phyloP scores from a whole-genome alignment of 2,329 filamentous ascomycete genomes.

The Aspergillus sp. region DNA sequence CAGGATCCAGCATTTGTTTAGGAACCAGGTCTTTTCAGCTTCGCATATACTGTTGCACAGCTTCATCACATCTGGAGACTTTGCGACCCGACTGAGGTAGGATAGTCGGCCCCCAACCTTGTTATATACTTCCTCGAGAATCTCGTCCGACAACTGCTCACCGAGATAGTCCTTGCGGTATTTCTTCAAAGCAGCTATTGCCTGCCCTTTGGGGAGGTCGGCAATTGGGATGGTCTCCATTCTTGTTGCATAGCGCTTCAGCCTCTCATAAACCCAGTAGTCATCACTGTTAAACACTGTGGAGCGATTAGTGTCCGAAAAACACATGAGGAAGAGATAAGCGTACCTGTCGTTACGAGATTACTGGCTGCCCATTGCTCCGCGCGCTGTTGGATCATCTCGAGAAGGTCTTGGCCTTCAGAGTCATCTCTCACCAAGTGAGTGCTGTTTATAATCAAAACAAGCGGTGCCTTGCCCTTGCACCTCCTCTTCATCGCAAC shows the following conservation, averaged over 20 bases:
- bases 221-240: slow-evolving; percentile 91
- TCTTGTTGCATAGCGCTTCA: slow-evolving; percentile 89
- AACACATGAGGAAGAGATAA: not conserved
- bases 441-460: slow-evolving; percentile 94
- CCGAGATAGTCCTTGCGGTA: slow-evolving; percentile 81
- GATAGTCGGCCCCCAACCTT: slow-evolving; percentile 85
- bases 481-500: slow-evolving; percentile 73
- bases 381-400: slow-evolving; percentile 91
- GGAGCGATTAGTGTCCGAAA: not conserved
- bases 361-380: slow-evolving; percentile 96
- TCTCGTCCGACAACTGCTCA: slow-evolving; percentile 56
- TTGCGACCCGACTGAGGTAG: slow-evolving; percentile 89
- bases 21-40: slow-evolving; percentile 76
- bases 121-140: slow-evolving; percentile 80
- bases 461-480: slow-evolving; percentile 68
- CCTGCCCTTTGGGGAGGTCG: slow-evolving; percentile 79
- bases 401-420: slow-evolving; percentile 88
- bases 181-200: slow-evolving; percentile 74
- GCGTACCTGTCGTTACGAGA: slow-evolving; percentile 71
- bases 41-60: slow-evolving; percentile 75
- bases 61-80: slow-evolving; percentile 75
- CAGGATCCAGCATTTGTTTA: slow-evolving; percentile 79
- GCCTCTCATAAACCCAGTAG: slow-evolving; percentile 96
- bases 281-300: slow-evolving; percentile 94
- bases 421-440: slow-evolving; percentile 91